Percentiles rank a stretch among this genome's conserved stretches.
Conservation (phyloP, 169 alveolate species). For the Cytauxzoon felis region DNA sequence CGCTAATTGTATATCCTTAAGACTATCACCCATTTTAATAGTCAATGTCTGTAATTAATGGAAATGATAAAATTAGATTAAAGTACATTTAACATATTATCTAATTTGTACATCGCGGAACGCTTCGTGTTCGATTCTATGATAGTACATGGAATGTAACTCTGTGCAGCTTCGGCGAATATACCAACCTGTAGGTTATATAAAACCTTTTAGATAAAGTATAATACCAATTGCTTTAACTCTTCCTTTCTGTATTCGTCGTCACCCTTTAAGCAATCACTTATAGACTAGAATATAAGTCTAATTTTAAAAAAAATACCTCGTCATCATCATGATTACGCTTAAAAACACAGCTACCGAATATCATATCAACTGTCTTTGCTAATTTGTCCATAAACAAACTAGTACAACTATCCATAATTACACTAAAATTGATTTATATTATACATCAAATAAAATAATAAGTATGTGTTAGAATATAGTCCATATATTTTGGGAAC, state of each 20-base stretch:
- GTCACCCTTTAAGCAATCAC: neutral
- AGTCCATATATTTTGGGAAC: too few relatives aligned
- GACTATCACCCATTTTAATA: slow-evolving; percentile 12
- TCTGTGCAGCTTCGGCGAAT: slow-evolving; percentile 55
- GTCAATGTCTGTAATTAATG: slow-evolving; percentile 13
- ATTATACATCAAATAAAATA: neutral
- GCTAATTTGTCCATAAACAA: slow-evolving; percentile 13
- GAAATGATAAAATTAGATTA: neutral
- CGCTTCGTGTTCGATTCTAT: slow-evolving; percentile 3
- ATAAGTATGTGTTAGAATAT: too few relatives aligned
- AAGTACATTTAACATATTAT: slow-evolving; percentile 17
- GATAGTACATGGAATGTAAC: slow-evolving; percentile 26
- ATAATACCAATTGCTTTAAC: slow-evolving; percentile 52
- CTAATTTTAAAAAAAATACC: neutral
- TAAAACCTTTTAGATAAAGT: neutral
- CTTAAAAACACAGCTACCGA: slow-evolving; percentile 38
- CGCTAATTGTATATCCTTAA: slow-evolving; percentile 18
- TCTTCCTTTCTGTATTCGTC: slow-evolving; percentile 50
- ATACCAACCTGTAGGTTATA: slow-evolving; percentile 35
- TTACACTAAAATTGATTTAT: neutral
- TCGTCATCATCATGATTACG: slow-evolving; percentile 24
- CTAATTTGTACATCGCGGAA: slow-evolving; percentile 34
- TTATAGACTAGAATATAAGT: neutral
- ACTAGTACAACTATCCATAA: slow-evolving; percentile 35
- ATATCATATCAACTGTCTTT: slow-evolving; percentile 31